phyloP scores from a whole-genome alignment of 2,329 filamentous ascomycete genomes.

The Colletotrichum echinochloae region DNA sequence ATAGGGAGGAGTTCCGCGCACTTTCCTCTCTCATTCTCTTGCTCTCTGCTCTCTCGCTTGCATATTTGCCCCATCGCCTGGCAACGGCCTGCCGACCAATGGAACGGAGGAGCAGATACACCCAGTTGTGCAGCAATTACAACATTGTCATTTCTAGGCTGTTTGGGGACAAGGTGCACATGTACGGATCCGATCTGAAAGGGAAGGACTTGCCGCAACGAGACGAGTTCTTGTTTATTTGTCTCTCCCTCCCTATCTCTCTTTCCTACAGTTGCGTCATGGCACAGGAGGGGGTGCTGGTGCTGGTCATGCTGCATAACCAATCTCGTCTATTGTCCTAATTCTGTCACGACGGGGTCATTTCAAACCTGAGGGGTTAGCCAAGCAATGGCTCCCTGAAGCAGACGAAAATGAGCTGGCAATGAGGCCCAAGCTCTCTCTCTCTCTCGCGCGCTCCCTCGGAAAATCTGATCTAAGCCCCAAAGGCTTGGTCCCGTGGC shows the following conservation, averaged over 20 bases:
- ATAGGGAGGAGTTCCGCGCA: background rate
- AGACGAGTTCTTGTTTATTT: constrained; percentile 3
- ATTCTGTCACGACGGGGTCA: background rate
- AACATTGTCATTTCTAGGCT: constrained; percentile 9
- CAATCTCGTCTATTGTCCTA: background rate
- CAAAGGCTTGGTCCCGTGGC: background rate
- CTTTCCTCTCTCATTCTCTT: constrained; percentile 11
- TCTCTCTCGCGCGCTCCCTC: background rate
- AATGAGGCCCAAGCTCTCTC: constrained; percentile 30
- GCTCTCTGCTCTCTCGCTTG: constrained; percentile 7
- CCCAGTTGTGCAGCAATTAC: constrained; percentile 13
- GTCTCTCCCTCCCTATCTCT: background rate
- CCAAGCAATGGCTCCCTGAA: constrained; percentile 7
- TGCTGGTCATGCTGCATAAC: background rate
- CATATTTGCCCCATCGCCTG: constrained; percentile 24
- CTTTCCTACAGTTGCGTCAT: constrained; percentile 17
- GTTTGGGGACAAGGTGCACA: constrained; percentile 1
- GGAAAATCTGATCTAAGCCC: constrained; percentile 13
- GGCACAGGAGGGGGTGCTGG: background rate
- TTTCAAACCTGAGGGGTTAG: background rate
- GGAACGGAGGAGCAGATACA: background rate
- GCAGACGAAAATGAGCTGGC: constrained; percentile 13
- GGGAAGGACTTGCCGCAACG: background rate
- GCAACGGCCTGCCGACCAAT: constrained; percentile 28
- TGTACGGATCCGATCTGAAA: constrained; percentile 3